Conservation (phyloP, 495 filamentous ascomycete genomes). For the Trichoderma erinaceum region DNA sequence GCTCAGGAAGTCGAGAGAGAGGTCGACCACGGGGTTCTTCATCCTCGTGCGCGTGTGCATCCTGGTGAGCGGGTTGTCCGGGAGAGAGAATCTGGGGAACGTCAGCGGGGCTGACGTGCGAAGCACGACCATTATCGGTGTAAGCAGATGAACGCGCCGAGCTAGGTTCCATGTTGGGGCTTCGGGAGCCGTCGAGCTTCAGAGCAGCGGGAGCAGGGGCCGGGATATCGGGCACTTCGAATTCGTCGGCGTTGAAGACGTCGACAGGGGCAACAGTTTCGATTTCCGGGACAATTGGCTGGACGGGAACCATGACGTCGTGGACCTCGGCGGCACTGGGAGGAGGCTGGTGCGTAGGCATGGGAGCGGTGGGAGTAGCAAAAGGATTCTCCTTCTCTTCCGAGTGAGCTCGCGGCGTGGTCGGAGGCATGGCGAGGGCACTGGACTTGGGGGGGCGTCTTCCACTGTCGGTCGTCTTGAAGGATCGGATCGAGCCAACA, state of each 20-base stretch:
- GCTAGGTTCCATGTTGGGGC: not conserved
- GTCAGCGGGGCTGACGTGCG: conserved; percentile 17
- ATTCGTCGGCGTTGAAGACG: conserved; percentile 12
- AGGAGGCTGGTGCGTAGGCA: conserved; percentile 20
- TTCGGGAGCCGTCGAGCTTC: conserved; percentile 8
- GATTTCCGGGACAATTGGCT: conserved; percentile 17
- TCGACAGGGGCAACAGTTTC: conserved; percentile 25
- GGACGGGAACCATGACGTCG: conserved; percentile 12
- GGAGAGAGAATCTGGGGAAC: conserved; percentile 19
- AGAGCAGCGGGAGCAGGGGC: conserved; percentile 8
- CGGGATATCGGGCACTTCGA: conserved; percentile 12
- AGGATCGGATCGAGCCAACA: conserved; percentile 51
- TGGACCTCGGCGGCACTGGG: conserved; percentile 14
- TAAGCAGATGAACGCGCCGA: conserved; percentile 22
- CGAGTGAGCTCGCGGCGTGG: conserved; percentile 20
- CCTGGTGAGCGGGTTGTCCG: conserved; percentile 2
- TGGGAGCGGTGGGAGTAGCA: conserved; percentile 20
- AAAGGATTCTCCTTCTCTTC: conserved; percentile 13
- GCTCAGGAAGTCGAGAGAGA: not conserved
- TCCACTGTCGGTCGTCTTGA: conserved; percentile 49
- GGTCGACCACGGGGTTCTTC: conserved; percentile 11
- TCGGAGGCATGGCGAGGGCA: conserved; percentile 21
- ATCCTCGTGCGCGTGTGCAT: not conserved
- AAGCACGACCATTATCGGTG: conserved; percentile 4
- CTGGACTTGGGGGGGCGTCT: conserved; percentile 13